These are phyloP conservation scores for Diaporthe velutina DNA, from an alignment of 2,329 filamentous ascomycete species.

Conservation along the genomic window DNA sequence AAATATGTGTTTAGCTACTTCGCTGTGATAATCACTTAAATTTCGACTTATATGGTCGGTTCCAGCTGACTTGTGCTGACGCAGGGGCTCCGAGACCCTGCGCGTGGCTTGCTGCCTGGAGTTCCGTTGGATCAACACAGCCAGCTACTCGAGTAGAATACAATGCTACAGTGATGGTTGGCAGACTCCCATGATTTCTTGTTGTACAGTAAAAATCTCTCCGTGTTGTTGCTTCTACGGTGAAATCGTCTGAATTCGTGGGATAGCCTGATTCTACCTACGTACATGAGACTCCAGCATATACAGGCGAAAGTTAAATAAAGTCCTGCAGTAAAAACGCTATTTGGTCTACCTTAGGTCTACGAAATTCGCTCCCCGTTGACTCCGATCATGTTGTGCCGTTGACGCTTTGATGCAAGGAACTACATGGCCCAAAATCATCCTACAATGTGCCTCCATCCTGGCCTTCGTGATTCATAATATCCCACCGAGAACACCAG, in stretches of 20 bases:
- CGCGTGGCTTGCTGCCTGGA: background rate
- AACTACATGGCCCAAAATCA: background rate
- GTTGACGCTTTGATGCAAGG: background rate
- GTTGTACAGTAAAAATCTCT: background rate
- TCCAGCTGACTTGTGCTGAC: background rate
- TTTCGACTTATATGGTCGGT: background rate
- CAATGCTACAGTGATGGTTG: background rate
- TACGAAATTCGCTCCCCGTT: background rate
- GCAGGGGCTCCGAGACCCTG: background rate
- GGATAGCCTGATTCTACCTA: background rate
- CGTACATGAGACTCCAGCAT: background rate
- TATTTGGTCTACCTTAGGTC: background rate
- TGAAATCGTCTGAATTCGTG: background rate
- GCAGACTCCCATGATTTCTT: background rate
- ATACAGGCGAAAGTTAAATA: background rate
- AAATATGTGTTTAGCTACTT: conserved; percentile 23
- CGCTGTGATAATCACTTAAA: background rate
- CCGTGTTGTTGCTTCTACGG: background rate
- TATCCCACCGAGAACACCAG: no score
- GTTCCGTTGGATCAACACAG: background rate
- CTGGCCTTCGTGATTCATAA: background rate
- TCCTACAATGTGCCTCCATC: background rate
- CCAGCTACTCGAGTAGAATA: background rate
- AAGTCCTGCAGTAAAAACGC: background rate
- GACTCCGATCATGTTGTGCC: background rate